Evolutionary conservation across 116 monocot species (phyloP), one percentile per base, ranked within the genome.

Genomic region (Dioscorea cayenensis): DNA sequence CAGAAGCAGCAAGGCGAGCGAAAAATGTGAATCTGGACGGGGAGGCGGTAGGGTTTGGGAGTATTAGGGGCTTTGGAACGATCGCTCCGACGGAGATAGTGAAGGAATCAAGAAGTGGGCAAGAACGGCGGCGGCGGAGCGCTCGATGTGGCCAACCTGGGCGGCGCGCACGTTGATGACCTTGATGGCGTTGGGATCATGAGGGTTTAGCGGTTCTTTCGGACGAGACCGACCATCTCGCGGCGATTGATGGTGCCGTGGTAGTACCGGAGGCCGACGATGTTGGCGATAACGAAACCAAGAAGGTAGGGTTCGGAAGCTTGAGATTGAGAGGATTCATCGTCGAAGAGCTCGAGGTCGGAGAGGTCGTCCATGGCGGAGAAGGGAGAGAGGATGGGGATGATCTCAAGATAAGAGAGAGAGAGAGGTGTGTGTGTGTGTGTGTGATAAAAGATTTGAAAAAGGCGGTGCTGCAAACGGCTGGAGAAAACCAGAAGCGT

Each of bases 21-120:
- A 97, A 97, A n/a, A 51, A 97, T 48, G 73, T 97, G 94, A 67
- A 97, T 49, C 73, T 97, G 93, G 79, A 90, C 90, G 32, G 94
- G 90, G 64, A 97, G 81, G 20, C 78, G 69, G 77, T 64, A 93
- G 7, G 79, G 79, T 60, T 75, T 84, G 38, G 66, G 64, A 60
- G 69, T 82, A 12, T 61, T 69, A 29, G 84, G 84, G 90, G 81
- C 65, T 90, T 88, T 72, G 97, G 93, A 63, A 97, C 94, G 83
- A 97, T 90, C n/a, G 71, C 90, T 62, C 88, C 94, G 36, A 81
- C 81, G 67, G 71, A 52, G 75, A 78, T 60, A 61, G 86, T 66
- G 61, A 66, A 72, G 66, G 84, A 81, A 75, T 93, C 94, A 70
- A 97, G 59, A 23, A 97, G 86, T 2, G 97, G 18, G 94, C 76